Percentiles rank a stretch among this genome's conserved stretches.
Evolutionary conservation across 2,329 filamentous ascomycete genomes (phyloP).

Genomic region (Colletotrichum nymphaeae): DNA sequence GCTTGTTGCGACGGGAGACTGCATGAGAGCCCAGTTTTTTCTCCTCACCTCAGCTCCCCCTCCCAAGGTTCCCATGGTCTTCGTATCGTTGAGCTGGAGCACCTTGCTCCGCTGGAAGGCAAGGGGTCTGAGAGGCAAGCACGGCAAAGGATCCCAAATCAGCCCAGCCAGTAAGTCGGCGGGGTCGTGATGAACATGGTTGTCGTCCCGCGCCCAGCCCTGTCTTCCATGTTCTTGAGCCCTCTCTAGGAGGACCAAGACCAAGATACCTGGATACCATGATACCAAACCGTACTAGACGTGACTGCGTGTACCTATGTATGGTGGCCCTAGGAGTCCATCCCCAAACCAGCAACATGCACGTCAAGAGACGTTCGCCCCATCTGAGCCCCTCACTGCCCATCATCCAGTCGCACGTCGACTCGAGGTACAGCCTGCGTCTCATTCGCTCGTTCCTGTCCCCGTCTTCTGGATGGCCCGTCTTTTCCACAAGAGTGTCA

Average conservation of each 20-base stretch:
- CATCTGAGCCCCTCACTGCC: conserved; percentile 27
- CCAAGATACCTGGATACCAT: background rate
- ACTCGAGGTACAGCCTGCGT: conserved; percentile 21
- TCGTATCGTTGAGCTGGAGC: background rate
- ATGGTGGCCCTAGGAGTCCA: background rate
- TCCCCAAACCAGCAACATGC: conserved; percentile 32
- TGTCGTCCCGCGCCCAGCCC: conserved; percentile 21
- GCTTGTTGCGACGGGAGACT: conserved; percentile 2
- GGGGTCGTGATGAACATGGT: conserved; percentile 21
- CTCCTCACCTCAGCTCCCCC: background rate
- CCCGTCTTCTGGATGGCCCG: conserved; percentile 14
- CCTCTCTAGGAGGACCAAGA: conserved; percentile 23
- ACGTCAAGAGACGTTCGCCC: conserved; percentile 30
- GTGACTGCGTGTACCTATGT: background rate
- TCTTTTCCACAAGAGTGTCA: conserved; percentile 2
- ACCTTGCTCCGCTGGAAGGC: conserved; percentile 9
- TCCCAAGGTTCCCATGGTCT: background rate
- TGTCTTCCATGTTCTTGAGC: conserved; percentile 9
- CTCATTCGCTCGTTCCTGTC: conserved; percentile 25
- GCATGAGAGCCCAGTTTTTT: background rate
- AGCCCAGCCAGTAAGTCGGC: conserved; percentile 6
- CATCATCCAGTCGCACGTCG: conserved; percentile 18
- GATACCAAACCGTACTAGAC: background rate
- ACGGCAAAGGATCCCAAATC: background rate
- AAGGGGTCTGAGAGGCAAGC: background rate